phyloP scores from a whole-genome alignment of 805 yeast genomes.

The Nakazawaea holstii region DNA sequence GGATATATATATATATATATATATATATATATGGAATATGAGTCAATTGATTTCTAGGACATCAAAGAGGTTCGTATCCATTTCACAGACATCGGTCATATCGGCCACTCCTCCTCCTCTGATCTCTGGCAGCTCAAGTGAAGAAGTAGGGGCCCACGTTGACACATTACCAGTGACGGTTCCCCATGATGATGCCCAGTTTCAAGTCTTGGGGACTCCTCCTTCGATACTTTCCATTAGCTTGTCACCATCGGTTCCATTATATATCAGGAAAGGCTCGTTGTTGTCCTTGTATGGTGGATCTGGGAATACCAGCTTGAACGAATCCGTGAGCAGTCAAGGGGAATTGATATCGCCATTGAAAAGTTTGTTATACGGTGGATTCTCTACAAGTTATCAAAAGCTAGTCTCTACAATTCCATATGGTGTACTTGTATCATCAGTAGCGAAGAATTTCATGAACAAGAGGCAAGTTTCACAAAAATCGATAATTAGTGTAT shows the following conservation, averaged over 20 bases:
- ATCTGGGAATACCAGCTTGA: slow-evolving; percentile 12
- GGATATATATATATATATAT: too few species aligned
- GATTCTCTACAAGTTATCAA: slow-evolving; percentile 39
- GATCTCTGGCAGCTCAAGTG: neutral
- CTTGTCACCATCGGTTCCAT: slow-evolving; percentile 56
- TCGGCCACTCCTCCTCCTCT: neutral
- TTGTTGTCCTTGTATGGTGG: slow-evolving; percentile 41
- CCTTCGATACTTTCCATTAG: slow-evolving; percentile 43
- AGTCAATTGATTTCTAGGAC: slow-evolving; percentile 4
- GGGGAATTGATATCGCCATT: slow-evolving; percentile 32
- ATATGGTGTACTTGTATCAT: slow-evolving; percentile 36
- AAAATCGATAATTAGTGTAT: slow-evolving; percentile 38
- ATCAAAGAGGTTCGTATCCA: neutral
- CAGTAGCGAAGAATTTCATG: slow-evolving; percentile 19
- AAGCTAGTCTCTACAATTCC: slow-evolving; percentile 43
- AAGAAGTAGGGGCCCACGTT: neutral
- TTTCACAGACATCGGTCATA: slow-evolving; percentile 2
- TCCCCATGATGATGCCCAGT: slow-evolving; percentile 18
- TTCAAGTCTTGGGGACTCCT: slow-evolving; percentile 42
- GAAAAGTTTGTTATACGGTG: slow-evolving; percentile 39
- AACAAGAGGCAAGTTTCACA: slow-evolving; percentile 14
- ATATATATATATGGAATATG: too few species aligned
- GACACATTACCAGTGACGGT: neutral
- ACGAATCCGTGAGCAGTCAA: slow-evolving; percentile 17
- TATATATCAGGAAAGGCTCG: slow-evolving; percentile 42